Conservation (phyloP, 139 green algal species). For the Tetraselmis striata region DNA sequence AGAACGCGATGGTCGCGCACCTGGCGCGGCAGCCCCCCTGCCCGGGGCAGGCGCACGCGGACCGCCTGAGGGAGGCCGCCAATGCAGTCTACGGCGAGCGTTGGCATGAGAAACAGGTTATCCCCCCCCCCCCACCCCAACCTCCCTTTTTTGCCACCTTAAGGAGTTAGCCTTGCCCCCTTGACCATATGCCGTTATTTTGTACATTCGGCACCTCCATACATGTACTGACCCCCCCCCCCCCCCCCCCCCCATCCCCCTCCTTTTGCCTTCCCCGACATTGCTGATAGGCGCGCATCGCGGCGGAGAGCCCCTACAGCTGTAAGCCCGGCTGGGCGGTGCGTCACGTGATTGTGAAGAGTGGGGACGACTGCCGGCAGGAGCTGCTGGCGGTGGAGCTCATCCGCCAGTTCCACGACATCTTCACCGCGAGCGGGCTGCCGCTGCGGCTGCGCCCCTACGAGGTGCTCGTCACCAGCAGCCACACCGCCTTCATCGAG, state of each 20-base stretch:
- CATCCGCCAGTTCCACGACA: constrained; percentile 69
- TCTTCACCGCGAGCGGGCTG: constrained; percentile 65
- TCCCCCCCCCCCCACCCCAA: no score
- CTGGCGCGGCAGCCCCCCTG: neutral
- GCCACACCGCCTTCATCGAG: constrained; percentile 92
- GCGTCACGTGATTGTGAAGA: constrained; percentile 94
- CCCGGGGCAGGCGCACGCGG: neutral
- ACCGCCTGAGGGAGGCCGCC: constrained; percentile 21
- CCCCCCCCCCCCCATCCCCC: no score
- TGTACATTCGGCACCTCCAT: no score
- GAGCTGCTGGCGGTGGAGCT: constrained; percentile 96
- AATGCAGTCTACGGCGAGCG: constrained; percentile 63
- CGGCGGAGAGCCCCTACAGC: constrained; percentile 67
- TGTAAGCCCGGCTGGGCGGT: constrained; percentile 75
- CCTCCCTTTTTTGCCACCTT: no score
- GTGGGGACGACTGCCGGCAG: constrained; percentile 94
- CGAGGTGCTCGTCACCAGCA: constrained; percentile 88
- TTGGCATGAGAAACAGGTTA: constrained; percentile 30
- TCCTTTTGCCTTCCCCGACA: no score
- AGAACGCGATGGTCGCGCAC: neutral
- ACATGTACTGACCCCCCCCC: no score
- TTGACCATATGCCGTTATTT: no score
- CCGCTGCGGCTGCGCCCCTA: constrained; percentile 83
- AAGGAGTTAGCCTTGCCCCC: no score
- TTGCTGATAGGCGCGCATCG: constrained; percentile 38